phyloP scores from a whole-genome alignment of 1,284 basidiomycete genomes.

The Sutorius eximius region DNA sequence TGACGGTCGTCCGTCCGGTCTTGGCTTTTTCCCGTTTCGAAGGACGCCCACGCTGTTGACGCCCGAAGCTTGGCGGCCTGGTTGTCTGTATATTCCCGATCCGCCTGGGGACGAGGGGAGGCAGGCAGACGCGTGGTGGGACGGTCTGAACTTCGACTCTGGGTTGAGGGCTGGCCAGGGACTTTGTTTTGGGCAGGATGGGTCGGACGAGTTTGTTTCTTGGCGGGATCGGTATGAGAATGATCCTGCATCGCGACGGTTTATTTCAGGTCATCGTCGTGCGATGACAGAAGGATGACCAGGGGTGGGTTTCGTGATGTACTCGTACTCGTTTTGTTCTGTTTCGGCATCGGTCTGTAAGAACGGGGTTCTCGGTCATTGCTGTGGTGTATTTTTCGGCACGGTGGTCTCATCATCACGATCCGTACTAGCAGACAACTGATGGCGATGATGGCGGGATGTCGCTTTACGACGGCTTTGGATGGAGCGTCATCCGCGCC shows the following conservation, averaged over 20 bases:
- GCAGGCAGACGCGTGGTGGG: conserved; percentile 9
- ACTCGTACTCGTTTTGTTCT: background rate
- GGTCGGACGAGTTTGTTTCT: background rate
- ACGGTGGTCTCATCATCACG: background rate
- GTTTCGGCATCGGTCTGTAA: conserved; percentile 11
- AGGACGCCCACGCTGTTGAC: conserved; percentile 7
- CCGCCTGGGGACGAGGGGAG: conserved; percentile 9
- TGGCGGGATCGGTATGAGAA: conserved; percentile 26
- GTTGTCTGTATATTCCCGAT: conserved; percentile 15
- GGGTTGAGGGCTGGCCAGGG: background rate
- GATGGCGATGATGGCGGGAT: background rate
- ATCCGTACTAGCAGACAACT: too few species aligned
- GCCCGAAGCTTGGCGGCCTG: conserved; percentile 15
- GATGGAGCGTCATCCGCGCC: conserved; percentile 54
- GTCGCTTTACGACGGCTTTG: conserved; percentile 26
- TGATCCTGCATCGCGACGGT: conserved; percentile 19
- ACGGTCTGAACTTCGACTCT: background rate
- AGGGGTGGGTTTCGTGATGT: background rate
- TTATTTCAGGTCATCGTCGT: conserved; percentile 7
- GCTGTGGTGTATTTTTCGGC: background rate
- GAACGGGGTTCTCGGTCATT: background rate
- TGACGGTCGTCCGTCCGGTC: background rate
- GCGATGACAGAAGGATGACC: conserved; percentile 5
- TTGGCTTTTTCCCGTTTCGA: conserved; percentile 8
- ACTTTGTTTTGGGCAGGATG: background rate